These are phyloP conservation scores for Barnettozyma wickerhamii DNA, from an alignment of 805 yeast species.

Conservation along the genomic window DNA sequence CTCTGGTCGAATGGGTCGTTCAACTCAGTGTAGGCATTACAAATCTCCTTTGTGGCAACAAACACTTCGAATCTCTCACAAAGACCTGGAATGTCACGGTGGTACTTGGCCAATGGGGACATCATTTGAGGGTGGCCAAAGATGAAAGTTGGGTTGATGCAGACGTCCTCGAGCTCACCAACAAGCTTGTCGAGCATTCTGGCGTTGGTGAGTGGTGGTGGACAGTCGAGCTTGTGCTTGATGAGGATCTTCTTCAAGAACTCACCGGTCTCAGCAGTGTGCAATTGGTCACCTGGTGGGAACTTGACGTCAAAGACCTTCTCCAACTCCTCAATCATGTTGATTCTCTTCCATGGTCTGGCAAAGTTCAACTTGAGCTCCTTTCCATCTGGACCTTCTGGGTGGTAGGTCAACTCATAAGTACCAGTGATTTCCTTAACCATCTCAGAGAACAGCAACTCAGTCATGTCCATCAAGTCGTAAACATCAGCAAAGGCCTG, in stretches of 20 bases:
- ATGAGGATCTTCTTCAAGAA: constrained; percentile 78
- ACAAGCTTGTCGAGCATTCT: constrained; percentile 98
- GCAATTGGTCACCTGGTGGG: constrained; percentile 94
- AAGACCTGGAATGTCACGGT: constrained; percentile 86
- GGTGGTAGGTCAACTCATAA: constrained; percentile 84
- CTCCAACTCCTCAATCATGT: constrained; percentile 96
- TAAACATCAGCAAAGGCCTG: constrained; percentile 97
- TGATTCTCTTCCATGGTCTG: constrained; percentile 98
- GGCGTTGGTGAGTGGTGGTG: constrained; percentile 92
- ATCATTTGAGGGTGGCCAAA: constrained; percentile 99
- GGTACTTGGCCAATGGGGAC: constrained; percentile 98
- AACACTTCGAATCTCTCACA: constrained; percentile 98
- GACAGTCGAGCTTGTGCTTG: constrained; percentile 80
- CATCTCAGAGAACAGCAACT: constrained; percentile 91
- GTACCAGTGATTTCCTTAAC: constrained; percentile 92
- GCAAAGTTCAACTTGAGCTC: constrained; percentile 78
- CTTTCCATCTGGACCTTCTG: constrained; percentile 87
- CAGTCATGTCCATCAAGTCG: constrained; percentile 92
- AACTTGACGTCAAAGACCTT: constrained; percentile 79
- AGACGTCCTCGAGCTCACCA: constrained; percentile 92
- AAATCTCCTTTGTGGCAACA: constrained; percentile 97
- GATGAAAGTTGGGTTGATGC: constrained; percentile 95
- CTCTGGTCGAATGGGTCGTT: constrained; percentile 99
- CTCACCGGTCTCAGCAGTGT: constrained; percentile 88
- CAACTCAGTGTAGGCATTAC: constrained; percentile 98